phyloP scores from a whole-genome alignment of 2,329 filamentous ascomycete species.

The Chaetomiaceae sp. region DNA sequence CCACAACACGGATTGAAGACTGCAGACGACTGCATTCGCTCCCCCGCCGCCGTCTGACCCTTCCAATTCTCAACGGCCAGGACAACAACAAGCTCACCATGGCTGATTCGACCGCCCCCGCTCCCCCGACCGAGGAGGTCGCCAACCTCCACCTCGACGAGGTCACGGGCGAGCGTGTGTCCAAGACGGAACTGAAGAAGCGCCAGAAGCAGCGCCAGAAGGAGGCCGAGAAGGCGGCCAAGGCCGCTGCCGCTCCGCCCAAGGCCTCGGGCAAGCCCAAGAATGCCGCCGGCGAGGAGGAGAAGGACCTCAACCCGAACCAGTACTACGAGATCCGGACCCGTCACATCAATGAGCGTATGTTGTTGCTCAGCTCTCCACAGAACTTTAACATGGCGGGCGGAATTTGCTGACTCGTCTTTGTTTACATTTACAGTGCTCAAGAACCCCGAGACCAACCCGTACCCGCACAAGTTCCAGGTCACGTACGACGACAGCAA shows the following conservation, averaged over 20 bases:
- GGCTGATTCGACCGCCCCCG: slow-evolving; percentile 26
- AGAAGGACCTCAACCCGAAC: slow-evolving; percentile 54
- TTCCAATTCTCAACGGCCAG: background rate
- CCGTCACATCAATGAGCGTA: slow-evolving; percentile 63
- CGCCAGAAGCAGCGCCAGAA: slow-evolving; percentile 85
- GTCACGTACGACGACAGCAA: slow-evolving; percentile 76
- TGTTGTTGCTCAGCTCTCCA: no score
- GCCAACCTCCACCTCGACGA: slow-evolving; percentile 83
- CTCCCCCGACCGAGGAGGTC: slow-evolving; percentile 46
- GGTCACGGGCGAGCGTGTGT: slow-evolving; percentile 77
- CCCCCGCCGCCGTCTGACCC: background rate
- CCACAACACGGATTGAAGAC: background rate
- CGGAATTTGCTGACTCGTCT: no score
- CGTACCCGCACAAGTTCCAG: slow-evolving; percentile 92
- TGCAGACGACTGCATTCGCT: slow-evolving; percentile 9
- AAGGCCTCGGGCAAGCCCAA: slow-evolving; percentile 48
- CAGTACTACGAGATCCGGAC: slow-evolving; percentile 95
- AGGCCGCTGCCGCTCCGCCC: slow-evolving; percentile 56
- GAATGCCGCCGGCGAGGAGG: slow-evolving; percentile 57
- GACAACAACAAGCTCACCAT: slow-evolving; percentile 16
- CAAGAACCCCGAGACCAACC: slow-evolving; percentile 68
- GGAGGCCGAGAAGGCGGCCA: slow-evolving; percentile 85
- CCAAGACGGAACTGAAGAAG: slow-evolving; percentile 90
- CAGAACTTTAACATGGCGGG: no score
- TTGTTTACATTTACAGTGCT: slow-evolving; percentile 45